phyloP scores from a whole-genome alignment of 192 early-diverging fungal species.

The Thamnidium elegans region DNA sequence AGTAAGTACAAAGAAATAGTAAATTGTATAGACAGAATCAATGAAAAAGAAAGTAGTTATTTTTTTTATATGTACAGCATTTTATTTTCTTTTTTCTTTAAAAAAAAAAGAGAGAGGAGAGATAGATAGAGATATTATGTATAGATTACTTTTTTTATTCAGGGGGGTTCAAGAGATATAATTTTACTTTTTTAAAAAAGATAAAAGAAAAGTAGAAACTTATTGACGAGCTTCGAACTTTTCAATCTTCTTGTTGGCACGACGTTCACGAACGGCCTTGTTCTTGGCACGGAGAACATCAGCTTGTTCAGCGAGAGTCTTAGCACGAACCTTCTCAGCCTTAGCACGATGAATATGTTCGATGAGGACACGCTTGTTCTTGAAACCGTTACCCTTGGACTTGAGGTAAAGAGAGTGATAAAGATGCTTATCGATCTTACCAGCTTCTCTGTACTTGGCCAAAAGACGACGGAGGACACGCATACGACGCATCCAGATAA shows the following conservation, averaged over 20 bases:
- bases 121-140: too few relatives aligned
- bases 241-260: slow-evolving; percentile 24
- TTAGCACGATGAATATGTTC: slow-evolving; percentile 99
- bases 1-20: too few relatives aligned
- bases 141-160: too few relatives aligned
- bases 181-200: too few relatives aligned
- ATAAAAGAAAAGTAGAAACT: too few relatives aligned
- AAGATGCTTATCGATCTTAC: slow-evolving; percentile 98
- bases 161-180: too few relatives aligned
- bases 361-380: slow-evolving; percentile 99
- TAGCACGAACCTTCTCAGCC: slow-evolving; percentile 93
- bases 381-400: slow-evolving; percentile 99
- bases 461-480: slow-evolving; percentile 93
- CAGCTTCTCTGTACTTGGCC: slow-evolving; percentile 95
- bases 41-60: too few relatives aligned
- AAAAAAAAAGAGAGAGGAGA: too few relatives aligned
- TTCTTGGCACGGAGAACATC: slow-evolving; percentile 96
- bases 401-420: slow-evolving; percentile 94
- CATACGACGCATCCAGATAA: slow-evolving; percentile 98
- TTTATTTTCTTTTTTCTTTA: too few relatives aligned
- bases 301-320: slow-evolving; percentile 93
- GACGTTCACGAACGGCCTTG: slow-evolving; percentile 94
- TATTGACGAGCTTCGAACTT: neutral
- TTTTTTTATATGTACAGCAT: too few relatives aligned
- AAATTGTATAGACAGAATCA: too few relatives aligned